Conservation (phyloP, 495 filamentous ascomycete genomes). For the Aspergillus steynii region DNA sequence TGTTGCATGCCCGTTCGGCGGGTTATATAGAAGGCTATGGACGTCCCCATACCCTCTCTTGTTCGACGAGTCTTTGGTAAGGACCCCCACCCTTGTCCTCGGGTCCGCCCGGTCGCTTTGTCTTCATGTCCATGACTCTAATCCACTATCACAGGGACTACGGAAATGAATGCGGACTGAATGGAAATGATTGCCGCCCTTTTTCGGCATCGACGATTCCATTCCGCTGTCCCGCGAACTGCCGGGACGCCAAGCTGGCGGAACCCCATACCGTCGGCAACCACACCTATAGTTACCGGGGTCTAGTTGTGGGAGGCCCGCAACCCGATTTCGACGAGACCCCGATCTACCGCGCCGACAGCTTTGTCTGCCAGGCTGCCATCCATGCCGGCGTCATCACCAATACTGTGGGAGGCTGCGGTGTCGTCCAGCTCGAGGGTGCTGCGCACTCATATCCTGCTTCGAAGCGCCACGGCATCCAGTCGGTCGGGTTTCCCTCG, state of each 20-base stretch:
- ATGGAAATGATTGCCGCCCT: conserved; percentile 79
- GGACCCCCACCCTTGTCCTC: conserved; percentile 12
- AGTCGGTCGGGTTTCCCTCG: conserved; percentile 68
- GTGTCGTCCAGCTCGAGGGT: conserved; percentile 68
- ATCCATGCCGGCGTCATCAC: conserved; percentile 76
- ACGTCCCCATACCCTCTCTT: conserved; percentile 64
- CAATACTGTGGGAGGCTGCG: conserved; percentile 72
- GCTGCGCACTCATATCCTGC: conserved; percentile 61
- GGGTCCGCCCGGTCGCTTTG: not conserved
- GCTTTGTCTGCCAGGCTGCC: conserved; percentile 77
- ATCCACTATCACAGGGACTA: conserved; percentile 49
- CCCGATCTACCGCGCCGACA: conserved; percentile 74
- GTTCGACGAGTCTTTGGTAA: conserved; percentile 60
- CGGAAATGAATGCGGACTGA: conserved; percentile 74
- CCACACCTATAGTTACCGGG: conserved; percentile 66
- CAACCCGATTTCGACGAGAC: conserved; percentile 35
- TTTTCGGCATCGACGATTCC: conserved; percentile 68
- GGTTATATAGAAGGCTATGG: conserved; percentile 71
- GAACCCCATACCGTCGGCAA: conserved; percentile 75
- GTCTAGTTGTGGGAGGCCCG: conserved; percentile 75
- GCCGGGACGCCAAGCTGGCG: conserved; percentile 61
- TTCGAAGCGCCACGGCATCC: conserved; percentile 62
- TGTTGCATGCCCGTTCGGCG: conserved; percentile 61
- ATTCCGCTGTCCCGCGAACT: conserved; percentile 81
- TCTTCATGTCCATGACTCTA: not conserved